Evolutionary conservation across 78 protist genomes (phyloP), one percentile per base, ranked within the genome.

Genomic region (Protostelium mycophagum): DNA sequence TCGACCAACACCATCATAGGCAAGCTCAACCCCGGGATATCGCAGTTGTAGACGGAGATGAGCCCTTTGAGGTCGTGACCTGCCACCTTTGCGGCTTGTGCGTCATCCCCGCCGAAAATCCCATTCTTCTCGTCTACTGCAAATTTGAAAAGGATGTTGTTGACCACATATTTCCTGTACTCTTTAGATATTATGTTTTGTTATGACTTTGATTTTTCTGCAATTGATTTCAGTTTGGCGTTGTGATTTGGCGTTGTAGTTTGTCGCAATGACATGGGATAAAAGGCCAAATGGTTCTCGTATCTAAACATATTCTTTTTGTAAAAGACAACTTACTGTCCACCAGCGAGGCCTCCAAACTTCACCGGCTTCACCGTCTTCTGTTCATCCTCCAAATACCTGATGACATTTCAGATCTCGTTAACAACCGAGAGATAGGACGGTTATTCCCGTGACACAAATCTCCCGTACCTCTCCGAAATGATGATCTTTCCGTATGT

Each of bases 401-500:
- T n/a, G n/a, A n/a, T n/a, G n/a, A n/a, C n/a, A n/a, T 28, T 31
- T 28, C 84, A 29, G 28, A 29, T 83, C 29, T n/a, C n/a, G n/a
- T n/a, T n/a, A n/a, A n/a, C n/a, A n/a, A n/a, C n/a, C n/a, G 29
- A 83, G 84, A 83, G 29, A 83, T 83, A 28, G 28, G 84, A 29
- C 29, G 37, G 29, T 28, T 83, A 28, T 83, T 29, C 28, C 29
- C 37, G 28, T 83, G 29, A 83, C 84, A n/a, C n/a, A n/a, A n/a
- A n/a, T n/a, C n/a, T n/a, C n/a, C n/a, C n/a, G n/a, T n/a, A n/a
- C 35, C 91, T 35, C 91, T 94, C 96, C 38, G 92, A 93, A 38
- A 94, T 94, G 73, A 94, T 94, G 36, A 94, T 94, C 86, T 91
- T 63, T 63, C 93, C 96, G 84, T 94, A 94, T 90, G 94, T 94